Conservation (phyloP, 192 early-diverging fungal species). For the Chytriomyces sp. region DNA sequence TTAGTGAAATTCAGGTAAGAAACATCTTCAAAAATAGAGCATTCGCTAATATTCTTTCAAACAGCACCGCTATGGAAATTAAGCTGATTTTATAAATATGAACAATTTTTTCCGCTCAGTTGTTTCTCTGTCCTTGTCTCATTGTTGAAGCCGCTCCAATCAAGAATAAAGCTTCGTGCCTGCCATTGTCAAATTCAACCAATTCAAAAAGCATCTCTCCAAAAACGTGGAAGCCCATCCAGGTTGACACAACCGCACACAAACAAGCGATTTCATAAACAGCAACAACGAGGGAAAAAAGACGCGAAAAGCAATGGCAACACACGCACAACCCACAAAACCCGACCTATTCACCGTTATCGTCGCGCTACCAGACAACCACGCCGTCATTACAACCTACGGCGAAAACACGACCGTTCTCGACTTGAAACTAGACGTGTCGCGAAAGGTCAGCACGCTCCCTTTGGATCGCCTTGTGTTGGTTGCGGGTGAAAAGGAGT, state of each 20-base stretch:
- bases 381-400: not conserved
- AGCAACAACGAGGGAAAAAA: not conserved
- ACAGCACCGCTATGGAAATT: not conserved
- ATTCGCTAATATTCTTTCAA: not conserved
- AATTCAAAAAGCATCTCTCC: not conserved
- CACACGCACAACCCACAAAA: not conserved
- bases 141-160: not conserved
- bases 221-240: not conserved
- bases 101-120: not conserved
- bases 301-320: not conserved
- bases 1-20: conserved; percentile 57
- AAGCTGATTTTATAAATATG: not conserved
- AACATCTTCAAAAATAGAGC: not conserved
- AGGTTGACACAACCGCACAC: not conserved
- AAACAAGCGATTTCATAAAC: not conserved
- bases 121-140: not conserved
- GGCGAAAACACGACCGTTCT: not conserved
- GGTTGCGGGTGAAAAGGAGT: not conserved
- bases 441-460: not conserved
- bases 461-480: not conserved
- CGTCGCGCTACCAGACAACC: conserved; percentile 2
- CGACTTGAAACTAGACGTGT: not conserved
- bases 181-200: not conserved
- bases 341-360: not conserved
- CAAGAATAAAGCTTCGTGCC: too few species aligned